phyloP scores from a whole-genome alignment of 768 basidiomycete genomes.

The Podaxis carcinomalis region DNA sequence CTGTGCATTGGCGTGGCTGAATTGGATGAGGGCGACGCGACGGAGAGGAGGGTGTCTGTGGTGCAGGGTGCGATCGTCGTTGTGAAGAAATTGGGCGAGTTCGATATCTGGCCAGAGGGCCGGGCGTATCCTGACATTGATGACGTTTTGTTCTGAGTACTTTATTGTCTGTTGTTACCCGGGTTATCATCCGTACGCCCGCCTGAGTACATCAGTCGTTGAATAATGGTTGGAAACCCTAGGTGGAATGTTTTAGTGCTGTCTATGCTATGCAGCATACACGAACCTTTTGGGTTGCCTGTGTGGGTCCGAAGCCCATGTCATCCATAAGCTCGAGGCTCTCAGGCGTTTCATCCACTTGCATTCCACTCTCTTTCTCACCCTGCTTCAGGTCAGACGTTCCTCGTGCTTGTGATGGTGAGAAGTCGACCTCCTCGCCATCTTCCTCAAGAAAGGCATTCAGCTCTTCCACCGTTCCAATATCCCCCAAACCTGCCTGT shows the following conservation, averaged over 20 bases:
- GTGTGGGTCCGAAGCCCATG: constrained; percentile 36
- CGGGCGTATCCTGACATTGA: constrained; percentile 25
- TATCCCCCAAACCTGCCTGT: constrained; percentile 60
- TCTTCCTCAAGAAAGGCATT: constrained; percentile 56
- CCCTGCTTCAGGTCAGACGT: constrained; percentile 9
- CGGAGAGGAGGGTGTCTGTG: background rate
- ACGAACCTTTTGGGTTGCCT: constrained; percentile 32
- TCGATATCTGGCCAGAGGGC: constrained; percentile 28
- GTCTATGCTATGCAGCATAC: background rate
- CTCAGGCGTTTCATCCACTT: constrained; percentile 19
- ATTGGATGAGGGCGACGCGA: constrained; percentile 12
- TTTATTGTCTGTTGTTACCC: background rate
- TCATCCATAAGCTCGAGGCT: constrained; percentile 33
- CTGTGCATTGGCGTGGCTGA: constrained; percentile 25
- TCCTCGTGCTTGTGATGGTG: constrained; percentile 23
- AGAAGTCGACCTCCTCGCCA: constrained; percentile 49
- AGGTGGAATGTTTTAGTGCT: constrained; percentile 3
- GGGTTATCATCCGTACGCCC: background rate
- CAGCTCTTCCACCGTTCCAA: constrained; percentile 55
- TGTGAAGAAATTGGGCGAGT: constrained; percentile 19
- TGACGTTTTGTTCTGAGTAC: constrained; percentile 23
- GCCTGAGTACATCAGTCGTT: constrained; percentile 33
- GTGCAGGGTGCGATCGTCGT: constrained; percentile 12
- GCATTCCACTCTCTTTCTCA: constrained; percentile 17
- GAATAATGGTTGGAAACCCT: constrained; percentile 49